A percentile compares a stretch with the other conserved stretches of the same genome.
These are phyloP conservation scores for Phoma herbarum DNA, from an alignment of 2,329 filamentous ascomycete genomes.

Conservation along the genomic window DNA sequence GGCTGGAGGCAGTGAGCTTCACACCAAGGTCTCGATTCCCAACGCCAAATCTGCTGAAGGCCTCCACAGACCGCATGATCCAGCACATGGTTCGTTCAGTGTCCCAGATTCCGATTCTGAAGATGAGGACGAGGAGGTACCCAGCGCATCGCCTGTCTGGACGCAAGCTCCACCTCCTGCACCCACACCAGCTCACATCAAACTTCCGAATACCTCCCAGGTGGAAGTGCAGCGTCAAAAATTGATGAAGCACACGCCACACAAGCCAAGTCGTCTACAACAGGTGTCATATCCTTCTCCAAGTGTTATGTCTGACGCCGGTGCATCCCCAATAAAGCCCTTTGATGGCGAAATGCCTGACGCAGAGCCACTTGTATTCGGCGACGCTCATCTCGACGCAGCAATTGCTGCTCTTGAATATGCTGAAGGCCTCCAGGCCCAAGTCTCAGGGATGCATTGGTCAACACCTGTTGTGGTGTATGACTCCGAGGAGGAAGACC, in stretches of 20 bases:
- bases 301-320: constrained; percentile 39
- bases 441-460: constrained; percentile 28
- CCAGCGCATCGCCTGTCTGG: constrained; percentile 40
- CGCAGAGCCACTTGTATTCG: constrained; percentile 30
- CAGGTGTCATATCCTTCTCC: constrained; percentile 46
- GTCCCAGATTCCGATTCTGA: constrained; percentile 27
- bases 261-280: constrained; percentile 46
- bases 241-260: constrained; percentile 46
- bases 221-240: constrained; percentile 42
- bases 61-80: constrained; percentile 15
- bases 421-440: constrained; percentile 22
- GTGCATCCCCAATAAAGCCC: constrained; percentile 32
- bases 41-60: constrained; percentile 31
- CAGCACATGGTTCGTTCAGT: constrained; percentile 26
- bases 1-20: not conserved
- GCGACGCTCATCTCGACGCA: constrained; percentile 27
- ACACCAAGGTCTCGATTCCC: constrained; percentile 27
- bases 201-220: constrained; percentile 23
- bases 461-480: constrained; percentile 27
- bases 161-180: constrained; percentile 49
- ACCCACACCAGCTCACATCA: constrained; percentile 46
- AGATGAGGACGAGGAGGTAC: constrained; percentile 42
- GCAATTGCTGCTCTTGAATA: constrained; percentile 20
- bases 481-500: constrained; percentile 38
- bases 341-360: constrained; percentile 31